Conservation (phyloP, 176 grass and related monocot genomes). For the Musa itinerans region DNA sequence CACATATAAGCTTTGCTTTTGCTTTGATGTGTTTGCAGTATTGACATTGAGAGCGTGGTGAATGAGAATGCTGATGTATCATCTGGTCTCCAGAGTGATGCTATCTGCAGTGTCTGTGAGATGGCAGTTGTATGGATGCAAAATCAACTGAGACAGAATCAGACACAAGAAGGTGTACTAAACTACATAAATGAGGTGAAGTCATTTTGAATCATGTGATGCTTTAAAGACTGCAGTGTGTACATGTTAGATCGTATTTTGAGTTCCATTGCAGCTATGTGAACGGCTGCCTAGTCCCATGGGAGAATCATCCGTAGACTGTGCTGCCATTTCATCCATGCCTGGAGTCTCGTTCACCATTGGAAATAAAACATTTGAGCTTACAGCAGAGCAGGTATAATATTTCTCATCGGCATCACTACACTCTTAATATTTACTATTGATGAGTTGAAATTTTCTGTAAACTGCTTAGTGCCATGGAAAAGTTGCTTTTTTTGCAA, state of each 20-base stretch:
- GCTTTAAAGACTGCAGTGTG: neutral
- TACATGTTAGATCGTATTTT: neutral
- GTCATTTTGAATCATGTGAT: neutral
- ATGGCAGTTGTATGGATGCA: conserved; percentile 69
- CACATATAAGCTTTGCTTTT: neutral
- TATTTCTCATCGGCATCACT: neutral
- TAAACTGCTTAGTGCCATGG: no score
- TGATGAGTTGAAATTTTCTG: no score
- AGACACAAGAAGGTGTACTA: conserved; percentile 45
- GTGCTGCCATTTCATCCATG: conserved; percentile 27
- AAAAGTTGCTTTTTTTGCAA: no score
- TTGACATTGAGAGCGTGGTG: conserved; percentile 14
- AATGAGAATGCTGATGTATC: conserved; percentile 14
- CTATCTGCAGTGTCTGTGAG: conserved; percentile 20
- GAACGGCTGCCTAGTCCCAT: conserved; percentile 40
- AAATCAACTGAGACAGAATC: conserved; percentile 54
- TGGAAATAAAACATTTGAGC: conserved; percentile 49
- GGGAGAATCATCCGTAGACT: conserved; percentile 49
- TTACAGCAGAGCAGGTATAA: conserved; percentile 45
- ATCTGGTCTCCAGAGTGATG: conserved; percentile 2
- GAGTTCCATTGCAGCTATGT: conserved; percentile 41
- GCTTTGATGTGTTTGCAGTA: neutral
- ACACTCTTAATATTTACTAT: neutral
- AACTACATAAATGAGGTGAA: conserved; percentile 57
- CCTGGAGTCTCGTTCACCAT: conserved; percentile 41